These are phyloP conservation scores for Nyssa sinensis DNA, from an alignment of 148 eudicot genomes.

Conservation along the genomic window DNA sequence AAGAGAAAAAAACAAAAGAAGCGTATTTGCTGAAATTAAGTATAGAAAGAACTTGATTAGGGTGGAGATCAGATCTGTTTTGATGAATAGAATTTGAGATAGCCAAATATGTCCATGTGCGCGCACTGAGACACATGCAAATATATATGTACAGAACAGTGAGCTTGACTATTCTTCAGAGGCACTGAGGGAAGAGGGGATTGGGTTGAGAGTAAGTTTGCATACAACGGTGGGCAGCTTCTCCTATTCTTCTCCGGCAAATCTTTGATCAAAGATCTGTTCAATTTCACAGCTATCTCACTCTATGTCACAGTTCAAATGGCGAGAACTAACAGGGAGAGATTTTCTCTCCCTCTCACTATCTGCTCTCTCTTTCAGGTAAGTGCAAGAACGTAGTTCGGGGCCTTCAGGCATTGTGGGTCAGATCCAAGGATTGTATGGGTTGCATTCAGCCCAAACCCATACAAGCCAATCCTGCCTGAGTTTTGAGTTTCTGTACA, in stretches of 20 bases:
- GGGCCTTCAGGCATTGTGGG: too few species aligned
- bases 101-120: too few species aligned
- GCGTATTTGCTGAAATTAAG: neutral
- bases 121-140: neutral
- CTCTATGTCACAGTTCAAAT: neutral
- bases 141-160: neutral
- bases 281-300: conserved; percentile 7
- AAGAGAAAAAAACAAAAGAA: neutral
- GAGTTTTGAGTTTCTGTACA: too few species aligned
- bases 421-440: too few species aligned
- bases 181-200: conserved; percentile 18
- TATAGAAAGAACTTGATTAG: neutral
- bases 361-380: too few species aligned
- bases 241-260: neutral
- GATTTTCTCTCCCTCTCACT: too few species aligned
- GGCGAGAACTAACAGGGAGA: too few species aligned
- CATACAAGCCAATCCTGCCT: too few species aligned
- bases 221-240: conserved; percentile 21
- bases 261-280: conserved; percentile 4
- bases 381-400: too few species aligned
- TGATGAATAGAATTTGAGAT: too few species aligned
- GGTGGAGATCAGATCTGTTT: neutral
- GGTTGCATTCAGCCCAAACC: too few species aligned
- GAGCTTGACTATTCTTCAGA: conserved; percentile 28
- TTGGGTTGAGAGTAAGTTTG: conserved; percentile 17